These are phyloP conservation scores for Metschnikowia vanudenii DNA, from an alignment of 805 yeast species.

Conservation along the genomic window DNA sequence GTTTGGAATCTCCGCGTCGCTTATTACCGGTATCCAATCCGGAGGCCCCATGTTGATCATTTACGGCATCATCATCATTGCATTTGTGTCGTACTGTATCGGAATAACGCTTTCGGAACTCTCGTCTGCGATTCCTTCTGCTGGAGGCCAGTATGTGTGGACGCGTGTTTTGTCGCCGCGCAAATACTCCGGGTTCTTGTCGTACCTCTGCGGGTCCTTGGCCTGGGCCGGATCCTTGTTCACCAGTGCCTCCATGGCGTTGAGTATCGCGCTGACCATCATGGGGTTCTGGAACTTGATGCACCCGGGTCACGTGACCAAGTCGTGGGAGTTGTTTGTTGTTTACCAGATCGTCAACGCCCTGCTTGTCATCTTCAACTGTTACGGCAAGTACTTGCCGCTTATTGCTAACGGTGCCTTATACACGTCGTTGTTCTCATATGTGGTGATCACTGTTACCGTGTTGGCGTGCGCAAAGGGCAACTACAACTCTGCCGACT, in stretches of 20 bases:
- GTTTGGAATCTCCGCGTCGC: conserved; percentile 42
- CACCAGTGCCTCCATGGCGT: conserved; percentile 41
- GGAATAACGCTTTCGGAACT: conserved; percentile 41
- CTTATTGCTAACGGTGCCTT: conserved; percentile 34
- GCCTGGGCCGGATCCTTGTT: conserved; percentile 45
- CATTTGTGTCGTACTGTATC: conserved; percentile 35
- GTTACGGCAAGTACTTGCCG: conserved; percentile 38
- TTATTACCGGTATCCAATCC: conserved; percentile 41
- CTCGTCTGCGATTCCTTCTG: conserved; percentile 40
- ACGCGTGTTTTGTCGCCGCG: conserved; percentile 39
- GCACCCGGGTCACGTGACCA: conserved; percentile 33
- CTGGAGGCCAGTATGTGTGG: conserved; percentile 47
- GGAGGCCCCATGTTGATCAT: conserved; percentile 43
- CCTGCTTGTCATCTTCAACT: conserved; percentile 33
- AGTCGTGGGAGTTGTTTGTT: conserved; percentile 39
- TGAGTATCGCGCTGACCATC: conserved; percentile 33
- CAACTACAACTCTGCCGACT: conserved; percentile 34
- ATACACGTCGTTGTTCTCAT: conserved; percentile 36
- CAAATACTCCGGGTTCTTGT: conserved; percentile 36
- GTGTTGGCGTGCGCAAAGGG: conserved; percentile 40
- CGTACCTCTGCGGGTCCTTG: conserved; percentile 40
- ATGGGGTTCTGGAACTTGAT: conserved; percentile 39
- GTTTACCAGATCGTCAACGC: conserved; percentile 37
- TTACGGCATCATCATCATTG: conserved; percentile 41
- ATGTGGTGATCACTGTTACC: conserved; percentile 34